Conservation (phyloP, 225 moss, liverwort and hornwort genomes). For the Pleurozium schreberi region DNA sequence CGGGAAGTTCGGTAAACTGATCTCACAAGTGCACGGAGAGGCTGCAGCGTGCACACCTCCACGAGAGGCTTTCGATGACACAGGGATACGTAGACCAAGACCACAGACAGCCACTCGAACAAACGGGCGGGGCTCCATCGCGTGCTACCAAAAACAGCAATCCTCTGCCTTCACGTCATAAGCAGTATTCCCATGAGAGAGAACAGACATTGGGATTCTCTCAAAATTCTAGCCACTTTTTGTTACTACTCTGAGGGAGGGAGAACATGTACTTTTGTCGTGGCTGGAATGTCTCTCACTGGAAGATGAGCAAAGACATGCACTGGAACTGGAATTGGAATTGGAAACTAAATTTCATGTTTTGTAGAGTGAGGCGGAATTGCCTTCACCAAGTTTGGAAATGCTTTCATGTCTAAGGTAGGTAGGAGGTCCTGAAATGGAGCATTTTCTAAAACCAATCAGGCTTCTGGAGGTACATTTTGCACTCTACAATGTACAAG, state of each 20-base stretch:
- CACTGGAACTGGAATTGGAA: too few relatives aligned
- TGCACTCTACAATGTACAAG: too few relatives aligned
- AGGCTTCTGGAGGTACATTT: too few relatives aligned
- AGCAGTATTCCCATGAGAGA: background rate
- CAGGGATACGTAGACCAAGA: constrained; percentile 62
- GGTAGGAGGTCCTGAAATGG: too few relatives aligned
- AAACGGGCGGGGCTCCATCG: constrained; percentile 70
- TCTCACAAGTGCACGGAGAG: constrained; percentile 75
- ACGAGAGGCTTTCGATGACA: constrained; percentile 51
- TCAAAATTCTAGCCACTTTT: background rate
- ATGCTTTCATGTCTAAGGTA: background rate
- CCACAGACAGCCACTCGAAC: constrained; percentile 63
- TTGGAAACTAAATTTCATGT: background rate
- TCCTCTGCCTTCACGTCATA: background rate
- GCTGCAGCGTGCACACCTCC: constrained; percentile 75
- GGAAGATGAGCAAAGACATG: background rate
- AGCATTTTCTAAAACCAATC: too few relatives aligned
- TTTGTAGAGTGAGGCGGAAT: background rate
- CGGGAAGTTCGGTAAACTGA: constrained; percentile 45
- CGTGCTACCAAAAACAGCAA: background rate
- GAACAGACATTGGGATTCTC: background rate
- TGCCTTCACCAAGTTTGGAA: background rate
- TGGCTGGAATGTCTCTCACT: rapidly evolving
- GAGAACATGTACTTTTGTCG: background rate
- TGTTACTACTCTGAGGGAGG: background rate